Evolutionary conservation across 2,329 filamentous ascomycete species (phyloP).

Genomic region (Xylariaceae sp.): DNA sequence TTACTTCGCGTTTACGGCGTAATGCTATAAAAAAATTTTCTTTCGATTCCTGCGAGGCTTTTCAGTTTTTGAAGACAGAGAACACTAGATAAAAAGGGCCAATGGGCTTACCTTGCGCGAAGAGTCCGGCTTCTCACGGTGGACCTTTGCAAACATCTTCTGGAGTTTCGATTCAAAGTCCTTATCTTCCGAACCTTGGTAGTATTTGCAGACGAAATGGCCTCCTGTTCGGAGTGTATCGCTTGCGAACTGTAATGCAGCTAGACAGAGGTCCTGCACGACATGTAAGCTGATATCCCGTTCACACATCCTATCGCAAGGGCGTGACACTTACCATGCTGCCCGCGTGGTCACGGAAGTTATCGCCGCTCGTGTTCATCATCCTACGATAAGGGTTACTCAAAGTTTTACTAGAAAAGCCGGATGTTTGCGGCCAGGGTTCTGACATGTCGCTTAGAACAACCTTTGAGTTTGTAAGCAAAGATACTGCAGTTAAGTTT

Average conservation of each 20-base stretch:
- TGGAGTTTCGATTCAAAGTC: constrained; percentile 69
- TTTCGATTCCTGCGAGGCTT: constrained; percentile 64
- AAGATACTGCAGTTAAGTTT: background rate
- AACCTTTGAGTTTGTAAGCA: constrained; percentile 46
- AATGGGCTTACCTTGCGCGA: constrained; percentile 68
- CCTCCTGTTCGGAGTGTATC: constrained; percentile 79
- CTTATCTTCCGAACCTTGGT: constrained; percentile 85
- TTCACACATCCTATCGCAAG: background rate
- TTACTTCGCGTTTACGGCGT: constrained; percentile 53
- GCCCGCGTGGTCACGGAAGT: constrained; percentile 81
- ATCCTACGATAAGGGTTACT: constrained; percentile 97
- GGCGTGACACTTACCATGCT: constrained; percentile 72
- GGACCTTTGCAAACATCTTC: constrained; percentile 72
- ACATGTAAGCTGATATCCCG: background rate
- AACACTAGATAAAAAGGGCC: background rate
- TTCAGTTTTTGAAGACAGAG: constrained; percentile 3
- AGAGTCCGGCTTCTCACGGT: constrained; percentile 85
- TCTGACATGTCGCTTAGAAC: constrained; percentile 99
- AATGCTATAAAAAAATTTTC: constrained; percentile 85
- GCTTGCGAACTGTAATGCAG: constrained; percentile 78
- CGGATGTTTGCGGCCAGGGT: constrained; percentile 80
- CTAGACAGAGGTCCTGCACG: constrained; percentile 76
- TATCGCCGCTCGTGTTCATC: constrained; percentile 95
- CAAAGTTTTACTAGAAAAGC: constrained; percentile 81
- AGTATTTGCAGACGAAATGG: constrained; percentile 96